phyloP scores from a whole-genome alignment of 1,139 yeast species.

The Candida glucosophila region DNA sequence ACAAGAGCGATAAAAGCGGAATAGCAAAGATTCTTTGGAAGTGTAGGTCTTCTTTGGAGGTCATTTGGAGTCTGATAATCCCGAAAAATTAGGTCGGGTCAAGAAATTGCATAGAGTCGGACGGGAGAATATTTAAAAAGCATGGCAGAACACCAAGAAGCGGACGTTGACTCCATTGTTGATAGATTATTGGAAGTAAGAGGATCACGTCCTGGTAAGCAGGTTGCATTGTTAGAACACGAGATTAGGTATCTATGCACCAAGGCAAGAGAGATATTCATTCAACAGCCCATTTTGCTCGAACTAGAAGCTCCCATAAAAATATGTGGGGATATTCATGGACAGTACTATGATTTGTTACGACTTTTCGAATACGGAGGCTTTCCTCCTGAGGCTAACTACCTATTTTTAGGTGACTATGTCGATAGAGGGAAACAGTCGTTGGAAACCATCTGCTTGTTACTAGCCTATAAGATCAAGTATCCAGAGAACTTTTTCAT shows the following conservation, averaged over 20 bases:
- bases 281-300: constrained; percentile 90
- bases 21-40: too few relatives aligned
- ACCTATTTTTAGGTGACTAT: constrained; percentile 89
- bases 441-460: constrained; percentile 83
- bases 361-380: constrained; percentile 97
- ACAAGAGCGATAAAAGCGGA: too few relatives aligned
- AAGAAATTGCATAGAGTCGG: not conserved
- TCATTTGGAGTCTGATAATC: not conserved
- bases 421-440: constrained; percentile 98
- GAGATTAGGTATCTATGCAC: constrained; percentile 95
- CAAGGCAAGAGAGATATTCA: constrained; percentile 94
- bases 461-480: constrained; percentile 91
- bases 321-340: constrained; percentile 92
- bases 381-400: constrained; percentile 97
- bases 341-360: constrained; percentile 91
- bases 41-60: too few relatives aligned
- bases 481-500: constrained; percentile 96
- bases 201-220: constrained; percentile 97
- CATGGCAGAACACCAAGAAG: constrained; percentile 65
- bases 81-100: not conserved
- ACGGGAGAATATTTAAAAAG: constrained; percentile 4
- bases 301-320: constrained; percentile 97
- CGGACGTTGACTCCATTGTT: constrained; percentile 93
- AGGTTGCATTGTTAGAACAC: constrained; percentile 85
- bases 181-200: constrained; percentile 95